A percentile compares a stretch with the other conserved stretches of the same genome.
Conservation (phyloP, 225 moss, liverwort and hornwort genomes). For the Sphagnum tenellum region DNA sequence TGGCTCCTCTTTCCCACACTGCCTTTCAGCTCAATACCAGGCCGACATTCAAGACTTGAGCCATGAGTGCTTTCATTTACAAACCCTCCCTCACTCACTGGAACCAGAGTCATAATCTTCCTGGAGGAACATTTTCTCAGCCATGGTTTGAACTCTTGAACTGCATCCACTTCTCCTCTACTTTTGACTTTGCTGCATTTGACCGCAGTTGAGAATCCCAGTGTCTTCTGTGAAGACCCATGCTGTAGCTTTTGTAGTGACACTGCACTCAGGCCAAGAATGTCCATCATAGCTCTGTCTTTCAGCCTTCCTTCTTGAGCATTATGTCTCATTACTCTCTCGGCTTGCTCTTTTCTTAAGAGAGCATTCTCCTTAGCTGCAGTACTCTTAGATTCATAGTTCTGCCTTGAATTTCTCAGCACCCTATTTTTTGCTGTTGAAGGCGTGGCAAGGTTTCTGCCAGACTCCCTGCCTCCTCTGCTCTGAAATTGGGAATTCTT, state of each 20-base stretch:
- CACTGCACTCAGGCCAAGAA: conserved; percentile 23
- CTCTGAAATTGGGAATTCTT: too few species aligned
- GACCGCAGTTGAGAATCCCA: conserved; percentile 9
- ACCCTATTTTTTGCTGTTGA: too few species aligned
- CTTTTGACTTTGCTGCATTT: too few species aligned
- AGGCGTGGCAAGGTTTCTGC: too few species aligned
- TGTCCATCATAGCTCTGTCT: conserved; percentile 42
- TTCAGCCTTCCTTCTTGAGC: conserved; percentile 16
- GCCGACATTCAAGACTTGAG: not conserved
- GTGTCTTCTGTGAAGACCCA: conserved; percentile 9
- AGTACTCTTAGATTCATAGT: too few species aligned
- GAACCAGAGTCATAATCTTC: too few species aligned
- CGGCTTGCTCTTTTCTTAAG: not conserved
- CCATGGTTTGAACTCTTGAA: too few species aligned
- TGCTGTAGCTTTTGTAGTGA: conserved; percentile 14
- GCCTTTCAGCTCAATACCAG: conserved; percentile 3
- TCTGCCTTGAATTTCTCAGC: too few species aligned
- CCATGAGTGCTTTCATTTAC: conserved; percentile 3
- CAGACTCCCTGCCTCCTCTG: too few species aligned
- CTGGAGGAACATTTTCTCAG: too few species aligned
- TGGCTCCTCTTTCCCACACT: conserved; percentile 5
- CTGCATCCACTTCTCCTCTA: too few species aligned
- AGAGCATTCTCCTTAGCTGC: not conserved
- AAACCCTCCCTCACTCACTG: too few species aligned
- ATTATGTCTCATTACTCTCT: not conserved